Conservation (phyloP, 257 asterid species). For the Buddleja alternifolia region DNA sequence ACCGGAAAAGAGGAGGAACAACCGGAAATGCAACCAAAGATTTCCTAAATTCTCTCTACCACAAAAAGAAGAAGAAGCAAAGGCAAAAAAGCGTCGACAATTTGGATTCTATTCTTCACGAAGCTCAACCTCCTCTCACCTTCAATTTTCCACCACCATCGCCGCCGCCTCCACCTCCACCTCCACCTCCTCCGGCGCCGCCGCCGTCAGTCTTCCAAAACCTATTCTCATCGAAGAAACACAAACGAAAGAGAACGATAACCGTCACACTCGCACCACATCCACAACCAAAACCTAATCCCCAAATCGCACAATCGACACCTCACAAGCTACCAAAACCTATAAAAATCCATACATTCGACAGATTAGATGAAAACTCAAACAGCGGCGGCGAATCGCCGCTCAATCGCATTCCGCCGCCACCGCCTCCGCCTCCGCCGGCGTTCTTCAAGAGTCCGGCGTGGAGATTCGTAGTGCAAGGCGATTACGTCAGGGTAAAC, state of each 20-base stretch:
- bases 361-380: constrained; percentile 46
- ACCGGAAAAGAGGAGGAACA: constrained; percentile 57
- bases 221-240: constrained; percentile 65
- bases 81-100: constrained; percentile 72
- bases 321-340: constrained; percentile 35
- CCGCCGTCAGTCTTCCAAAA: constrained; percentile 64
- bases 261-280: constrained; percentile 38
- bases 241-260: constrained; percentile 55
- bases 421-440: constrained; percentile 87
- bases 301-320: constrained; percentile 23
- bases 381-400: constrained; percentile 77
- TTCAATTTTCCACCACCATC: constrained; percentile 46
- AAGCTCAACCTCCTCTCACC: constrained; percentile 49
- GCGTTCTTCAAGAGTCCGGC: constrained; percentile 59
- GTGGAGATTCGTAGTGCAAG: constrained; percentile 84
- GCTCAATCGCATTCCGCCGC: constrained; percentile 62
- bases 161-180: constrained; percentile 58
- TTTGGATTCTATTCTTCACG: constrained; percentile 65
- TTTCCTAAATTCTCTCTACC: constrained; percentile 71
- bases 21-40: constrained; percentile 66
- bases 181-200: constrained; percentile 63
- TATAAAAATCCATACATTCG: constrained; percentile 34
- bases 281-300: constrained; percentile 28
- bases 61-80: constrained; percentile 73
- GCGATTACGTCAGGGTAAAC: constrained; percentile 77